These are phyloP conservation scores for Deuterostichococcus epilithicus DNA, from an alignment of 139 green algal genomes.

Conservation along the genomic window DNA sequence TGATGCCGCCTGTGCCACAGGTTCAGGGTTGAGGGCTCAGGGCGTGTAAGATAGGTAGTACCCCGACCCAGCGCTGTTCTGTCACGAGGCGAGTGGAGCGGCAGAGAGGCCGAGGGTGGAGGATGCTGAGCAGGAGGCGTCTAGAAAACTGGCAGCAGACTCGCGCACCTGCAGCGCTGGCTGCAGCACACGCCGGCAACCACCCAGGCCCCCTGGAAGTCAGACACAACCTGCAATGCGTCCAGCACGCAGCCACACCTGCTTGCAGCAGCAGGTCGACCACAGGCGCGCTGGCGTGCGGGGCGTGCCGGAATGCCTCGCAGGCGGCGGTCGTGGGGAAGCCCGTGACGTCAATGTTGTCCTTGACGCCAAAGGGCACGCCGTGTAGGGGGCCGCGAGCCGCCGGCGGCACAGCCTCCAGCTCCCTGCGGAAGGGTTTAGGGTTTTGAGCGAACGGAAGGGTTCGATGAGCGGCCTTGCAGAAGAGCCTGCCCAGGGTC, in stretches of 20 bases:
- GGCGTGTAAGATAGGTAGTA: no score
- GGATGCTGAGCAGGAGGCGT: no score
- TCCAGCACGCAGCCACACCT: slow-evolving; percentile 25
- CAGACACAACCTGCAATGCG: background rate
- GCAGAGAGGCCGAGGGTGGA: no score
- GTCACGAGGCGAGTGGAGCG: no score
- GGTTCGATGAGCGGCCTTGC: background rate
- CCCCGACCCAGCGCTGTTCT: no score
- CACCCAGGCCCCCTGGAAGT: no score
- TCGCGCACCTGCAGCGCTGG: no score
- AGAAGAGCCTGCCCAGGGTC: background rate
- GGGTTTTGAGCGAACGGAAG: no score
- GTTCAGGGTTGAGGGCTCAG: no score
- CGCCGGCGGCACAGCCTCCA: slow-evolving; percentile 35
- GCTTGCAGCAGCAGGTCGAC: slow-evolving; percentile 50
- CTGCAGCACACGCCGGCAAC: no score
- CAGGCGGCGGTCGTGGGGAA: slow-evolving; percentile 68
- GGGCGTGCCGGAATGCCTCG: slow-evolving; percentile 50
- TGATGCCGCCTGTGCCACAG: slow-evolving; percentile 62
- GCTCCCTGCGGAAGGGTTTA: slow-evolving; percentile 19
- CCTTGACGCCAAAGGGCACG: slow-evolving; percentile 73
- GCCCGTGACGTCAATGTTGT: slow-evolving; percentile 77
- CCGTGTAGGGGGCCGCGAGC: slow-evolving; percentile 54
- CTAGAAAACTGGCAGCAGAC: no score
- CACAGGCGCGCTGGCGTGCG: slow-evolving; percentile 24